Base-by-base conservation (phyloP, 352 stramenopile genomes). In the Thalassiosira sp. region DNA sequence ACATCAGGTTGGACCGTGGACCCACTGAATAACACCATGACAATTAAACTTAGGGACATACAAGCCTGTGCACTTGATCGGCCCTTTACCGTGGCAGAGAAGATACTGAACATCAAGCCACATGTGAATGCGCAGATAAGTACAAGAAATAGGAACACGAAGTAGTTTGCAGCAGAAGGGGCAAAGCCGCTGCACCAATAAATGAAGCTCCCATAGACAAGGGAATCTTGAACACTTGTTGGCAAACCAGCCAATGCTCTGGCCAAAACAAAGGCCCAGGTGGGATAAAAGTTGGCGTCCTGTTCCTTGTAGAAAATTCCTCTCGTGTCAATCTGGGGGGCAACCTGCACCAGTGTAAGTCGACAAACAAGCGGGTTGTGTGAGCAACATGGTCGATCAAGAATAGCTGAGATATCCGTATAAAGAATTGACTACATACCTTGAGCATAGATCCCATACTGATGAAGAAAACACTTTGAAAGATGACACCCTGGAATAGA, bases 391-490 rank as follows among this genome's bases (percentile, higher is more conserved):
- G n/a, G n/a, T n/a, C n/a, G n/a, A n/a, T n/a, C n/a, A n/a, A n/a
- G n/a, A n/a, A n/a, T n/a, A n/a, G n/a, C n/a, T n/a, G n/a, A n/a
- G n/a, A n/a, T n/a, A n/a, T n/a, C n/a, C n/a, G n/a, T n/a, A n/a
- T n/a, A n/a, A n/a, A n/a, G n/a, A n/a, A n/a, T n/a, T n/a, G n/a
- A n/a, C n/a, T n/a, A n/a, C n/a, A n/a, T n/a, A n/a, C n/a, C 43
- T 95, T 88, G 2, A 93, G 67, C 28, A 94, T 94, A 35, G 92
- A 87, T 11, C 91, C 90, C 63, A 97, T 81, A 1, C 89, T 92
- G 0, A 95, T 78, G 63, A 95, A 97, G 76, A 97, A 94, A 3
- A 53, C 45, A 28, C n/a, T 91, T 40, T 94, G 93, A 77, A 97
- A n/a, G n/a, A n/a, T n/a, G 27, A 92, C 88, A 58, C 82, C n/a